Evolutionary conservation across 345 rosid species (phyloP), one percentile per base, ranked within the genome.

Genomic region (Hibiscus tridactylites): DNA sequence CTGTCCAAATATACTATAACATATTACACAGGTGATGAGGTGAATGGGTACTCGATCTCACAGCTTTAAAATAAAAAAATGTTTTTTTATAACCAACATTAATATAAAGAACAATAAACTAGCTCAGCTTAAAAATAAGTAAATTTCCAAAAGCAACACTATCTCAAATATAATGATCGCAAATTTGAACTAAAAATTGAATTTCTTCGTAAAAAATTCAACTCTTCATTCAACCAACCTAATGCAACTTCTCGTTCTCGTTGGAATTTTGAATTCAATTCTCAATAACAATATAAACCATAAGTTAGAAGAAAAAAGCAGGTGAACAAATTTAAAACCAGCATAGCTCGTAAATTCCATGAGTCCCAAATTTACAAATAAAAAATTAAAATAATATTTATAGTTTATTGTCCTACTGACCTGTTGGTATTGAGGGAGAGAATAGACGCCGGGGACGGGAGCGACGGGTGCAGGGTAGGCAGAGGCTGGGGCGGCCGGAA

Each of bases 401-500:
- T 49, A 29, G 17, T 39, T 24, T 59, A n/a, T 46, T 9, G 39
- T 59, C 16, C 7, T 16, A 61, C 72, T 60, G 11, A 88, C 96
- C 93, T 90, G 92, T 72, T 92, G 96, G 78, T 79, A 92, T 79
- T 92, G 96, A 37, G 98, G 98, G 60, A 85, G 79, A 26, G 95
- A 29, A 76, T 92, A 90, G 12, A 85, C 89, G 61, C 89, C 85
- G 33, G 89, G 75, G 52, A 80, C 76, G 1, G 90, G 83, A 2
- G 87, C 86, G 9, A 79, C 83, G 4, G 88, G 80, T 70, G 85
- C 85, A 1, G 85, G 77, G 66, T 81, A 83, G 2, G 79, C 81
- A 3, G 93, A 83, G 2, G 88, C 52, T 0, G 68, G 53, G 31
- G 53, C 71, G 21, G 49, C 6, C 1, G 71, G 57, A 26, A 66